Evolutionary conservation across 352 stramenopile species (phyloP), one percentile per base, ranked within the genome.

Genomic region (Thraustochytrium striatum): DNA sequence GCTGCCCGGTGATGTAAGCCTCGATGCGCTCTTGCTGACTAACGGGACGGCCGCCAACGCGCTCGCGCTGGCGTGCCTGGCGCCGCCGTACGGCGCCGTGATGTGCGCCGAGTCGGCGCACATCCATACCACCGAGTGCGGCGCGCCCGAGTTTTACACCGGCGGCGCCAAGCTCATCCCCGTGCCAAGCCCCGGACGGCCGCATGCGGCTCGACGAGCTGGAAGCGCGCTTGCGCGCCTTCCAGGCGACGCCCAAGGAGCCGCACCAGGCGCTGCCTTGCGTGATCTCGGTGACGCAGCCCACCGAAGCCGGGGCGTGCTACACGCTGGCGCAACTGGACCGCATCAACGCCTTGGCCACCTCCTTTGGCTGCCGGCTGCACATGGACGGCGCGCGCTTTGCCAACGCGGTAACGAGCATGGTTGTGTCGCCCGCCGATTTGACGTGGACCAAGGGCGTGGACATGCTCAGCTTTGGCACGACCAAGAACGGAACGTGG

Each of bases 381-480:
- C 65, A 75, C 50, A 75, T 75, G 65, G 65, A 75, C 30, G 65
- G 65, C 30, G 65, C 65, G 21, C 65, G 65, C 32, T 72, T 75
- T 30, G 65, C 65, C n/a, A 72, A 75, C 32, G 65, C 65, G 5
- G 25, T 75, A 19, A 21, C 32, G 19, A 32, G 41, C 3, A 2
- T 61, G 7, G 33, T 5, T 11, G 1, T 30, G 13, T 28, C 44
- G 39, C 65, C 65, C 41, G 65, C 65, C 8, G 65, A 9, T 28
- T 28, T 75, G 41, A 62, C 65, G 11, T 75, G 65, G 65, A 5
- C 25, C 8, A 30, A n/a, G 21, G 65, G 65, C 50, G 52, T 75
- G 3, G 44, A 58, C 25, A 13, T 61, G 8, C 65, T 75, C 35
- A 55, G 32, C 3, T 30, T 75, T 13, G 65, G 65, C 21, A 75